Conservation (phyloP, 2,329 filamentous ascomycete genomes). For the Diaporthe humulicola region DNA sequence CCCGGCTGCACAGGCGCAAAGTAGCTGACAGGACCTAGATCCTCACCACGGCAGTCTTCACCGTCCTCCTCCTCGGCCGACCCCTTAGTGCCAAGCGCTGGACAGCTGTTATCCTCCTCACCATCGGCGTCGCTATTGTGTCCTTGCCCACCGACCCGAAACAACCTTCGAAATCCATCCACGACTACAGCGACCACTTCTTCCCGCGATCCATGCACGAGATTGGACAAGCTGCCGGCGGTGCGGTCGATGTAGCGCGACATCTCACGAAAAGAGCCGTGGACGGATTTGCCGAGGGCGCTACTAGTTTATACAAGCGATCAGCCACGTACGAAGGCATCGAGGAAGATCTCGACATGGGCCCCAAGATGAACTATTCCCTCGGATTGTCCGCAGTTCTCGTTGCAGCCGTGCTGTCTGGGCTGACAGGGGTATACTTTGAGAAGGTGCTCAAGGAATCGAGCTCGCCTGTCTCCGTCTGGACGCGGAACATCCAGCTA, state of each 20-base stretch:
- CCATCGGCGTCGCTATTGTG: constrained; percentile 86
- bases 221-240: constrained; percentile 73
- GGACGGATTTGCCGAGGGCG: constrained; percentile 51
- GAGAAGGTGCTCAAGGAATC: constrained; percentile 94
- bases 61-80: constrained; percentile 80
- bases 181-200: constrained; percentile 75
- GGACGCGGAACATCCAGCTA: constrained; percentile 95
- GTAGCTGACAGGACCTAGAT: constrained; percentile 64
- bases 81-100: constrained; percentile 81
- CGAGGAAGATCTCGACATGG: constrained; percentile 69
- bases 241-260: constrained; percentile 61
- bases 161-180: constrained; percentile 67
- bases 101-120: constrained; percentile 83
- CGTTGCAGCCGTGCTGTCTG: constrained; percentile 83
- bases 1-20: not conserved
- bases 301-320: constrained; percentile 68
- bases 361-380: constrained; percentile 78
- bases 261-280: constrained; percentile 65
- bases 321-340: constrained; percentile 95
- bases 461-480: constrained; percentile 81
- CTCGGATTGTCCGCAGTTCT: constrained; percentile 85
- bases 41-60: constrained; percentile 89
- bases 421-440: constrained; percentile 87
- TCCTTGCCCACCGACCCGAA: constrained; percentile 77
- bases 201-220: constrained; percentile 86